phyloP scores from a whole-genome alignment of 2,329 filamentous ascomycete species.

The Stagonosporopsis vannaccii region DNA sequence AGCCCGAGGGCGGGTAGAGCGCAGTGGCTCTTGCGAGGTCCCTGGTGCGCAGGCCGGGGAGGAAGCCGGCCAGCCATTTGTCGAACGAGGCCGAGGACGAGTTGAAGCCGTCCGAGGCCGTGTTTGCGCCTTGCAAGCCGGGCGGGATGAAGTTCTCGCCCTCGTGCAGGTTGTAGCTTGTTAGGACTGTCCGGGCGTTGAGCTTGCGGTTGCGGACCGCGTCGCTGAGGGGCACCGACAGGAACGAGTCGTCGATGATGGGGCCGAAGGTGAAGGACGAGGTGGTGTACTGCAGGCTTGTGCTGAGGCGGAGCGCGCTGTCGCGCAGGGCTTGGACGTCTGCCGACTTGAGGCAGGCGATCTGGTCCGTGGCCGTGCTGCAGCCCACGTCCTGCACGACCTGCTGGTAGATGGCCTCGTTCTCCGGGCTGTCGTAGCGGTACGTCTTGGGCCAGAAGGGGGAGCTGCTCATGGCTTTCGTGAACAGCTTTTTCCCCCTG shows the following conservation, averaged over 20 bases:
- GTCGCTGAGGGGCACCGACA: slow-evolving; percentile 57
- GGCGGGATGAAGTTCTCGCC: slow-evolving; percentile 68
- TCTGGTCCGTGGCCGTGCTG: slow-evolving; percentile 45
- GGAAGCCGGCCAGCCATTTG: slow-evolving; percentile 61
- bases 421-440: slow-evolving; percentile 58
- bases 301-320: slow-evolving; percentile 60
- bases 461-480: slow-evolving; percentile 59
- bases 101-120: slow-evolving; percentile 57
- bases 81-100: slow-evolving; percentile 59
- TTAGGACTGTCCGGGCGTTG: slow-evolving; percentile 58
- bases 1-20: slow-evolving; percentile 59
- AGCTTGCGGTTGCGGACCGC: slow-evolving; percentile 51
- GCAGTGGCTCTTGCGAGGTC: slow-evolving; percentile 53
- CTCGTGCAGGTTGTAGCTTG: slow-evolving; percentile 70
- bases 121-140: slow-evolving; percentile 50
- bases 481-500: slow-evolving; percentile 56
- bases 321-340: slow-evolving; percentile 62
- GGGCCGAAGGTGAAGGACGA: slow-evolving; percentile 67
- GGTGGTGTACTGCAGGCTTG: slow-evolving; percentile 61
- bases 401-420: slow-evolving; percentile 60
- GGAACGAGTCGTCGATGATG: slow-evolving; percentile 64
- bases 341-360: slow-evolving; percentile 62
- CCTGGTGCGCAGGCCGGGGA: slow-evolving; percentile 56
- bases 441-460: slow-evolving; percentile 69
- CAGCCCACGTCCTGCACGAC: slow-evolving; percentile 60